Percentiles rank a stretch among this genome's conserved stretches.
Evolutionary conservation across 345 rosid genomes (phyloP).

Genomic region (Schrenkiella parvula): DNA sequence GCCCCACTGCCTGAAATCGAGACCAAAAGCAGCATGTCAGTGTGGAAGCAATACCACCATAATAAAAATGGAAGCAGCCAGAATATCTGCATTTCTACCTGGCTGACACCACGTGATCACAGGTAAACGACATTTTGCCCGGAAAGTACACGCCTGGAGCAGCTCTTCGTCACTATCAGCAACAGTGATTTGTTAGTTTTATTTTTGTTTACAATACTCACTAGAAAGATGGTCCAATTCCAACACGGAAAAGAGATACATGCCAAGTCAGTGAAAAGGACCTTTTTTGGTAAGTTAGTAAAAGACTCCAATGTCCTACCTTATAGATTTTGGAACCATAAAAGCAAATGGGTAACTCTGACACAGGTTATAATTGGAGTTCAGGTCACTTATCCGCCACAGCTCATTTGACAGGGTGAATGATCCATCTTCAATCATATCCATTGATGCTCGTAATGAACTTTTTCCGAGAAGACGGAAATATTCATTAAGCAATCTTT

Average conservation of each 20-base stretch:
- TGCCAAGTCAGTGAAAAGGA: background rate
- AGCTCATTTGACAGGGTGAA: conserved; percentile 68
- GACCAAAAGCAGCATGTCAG: conserved; percentile 23
- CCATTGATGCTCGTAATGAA: conserved; percentile 55
- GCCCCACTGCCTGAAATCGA: conserved; percentile 67
- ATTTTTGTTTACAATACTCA: background rate
- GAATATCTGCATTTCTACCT: conserved; percentile 39
- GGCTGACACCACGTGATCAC: conserved; percentile 95
- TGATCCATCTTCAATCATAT: conserved; percentile 67
- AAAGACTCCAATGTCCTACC: conserved; percentile 39
- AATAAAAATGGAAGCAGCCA: conserved; percentile 11
- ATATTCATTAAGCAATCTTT: conserved; percentile 85
- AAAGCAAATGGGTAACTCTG: conserved; percentile 89
- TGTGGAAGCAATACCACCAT: conserved; percentile 10
- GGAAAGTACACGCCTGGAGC: conserved; percentile 80
- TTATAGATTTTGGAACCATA: conserved; percentile 76
- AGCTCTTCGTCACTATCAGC: conserved; percentile 72
- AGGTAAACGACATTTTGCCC: conserved; percentile 86
- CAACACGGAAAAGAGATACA: background rate
- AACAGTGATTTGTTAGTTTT: conserved; percentile 21
- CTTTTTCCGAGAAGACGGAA: conserved; percentile 83
- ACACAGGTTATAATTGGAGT: conserved; percentile 67
- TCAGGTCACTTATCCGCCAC: conserved; percentile 83
- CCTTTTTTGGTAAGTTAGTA: background rate
- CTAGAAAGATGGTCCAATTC: background rate